These are phyloP conservation scores for Pseudognaphalium luteoalbum DNA, from an alignment of 129 eudicot genomes.

Conservation along the genomic window DNA sequence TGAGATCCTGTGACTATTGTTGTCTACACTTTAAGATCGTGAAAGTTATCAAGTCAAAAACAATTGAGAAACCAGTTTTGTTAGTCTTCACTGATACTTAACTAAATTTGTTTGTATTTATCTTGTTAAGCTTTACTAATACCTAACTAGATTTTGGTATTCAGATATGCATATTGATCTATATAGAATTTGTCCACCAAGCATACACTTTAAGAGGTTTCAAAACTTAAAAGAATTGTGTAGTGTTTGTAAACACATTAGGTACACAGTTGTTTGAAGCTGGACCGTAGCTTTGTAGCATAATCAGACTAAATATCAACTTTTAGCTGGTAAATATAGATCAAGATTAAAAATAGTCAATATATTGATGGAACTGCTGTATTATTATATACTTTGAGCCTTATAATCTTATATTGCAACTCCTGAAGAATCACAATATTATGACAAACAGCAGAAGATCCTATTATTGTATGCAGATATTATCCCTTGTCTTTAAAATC, in stretches of 20 bases:
- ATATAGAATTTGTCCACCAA: not conserved
- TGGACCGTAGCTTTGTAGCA: not conserved
- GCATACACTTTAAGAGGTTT: not conserved
- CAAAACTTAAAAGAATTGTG: not conserved
- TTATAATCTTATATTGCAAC: not conserved
- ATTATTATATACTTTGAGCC: not conserved
- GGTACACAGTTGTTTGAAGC: not conserved
- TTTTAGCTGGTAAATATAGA: not conserved
- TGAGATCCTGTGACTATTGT: not conserved
- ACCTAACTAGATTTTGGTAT: not conserved
- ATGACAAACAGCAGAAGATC: not conserved
- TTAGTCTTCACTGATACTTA: too few species aligned
- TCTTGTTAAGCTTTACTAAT: not conserved
- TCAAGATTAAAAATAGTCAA: not conserved
- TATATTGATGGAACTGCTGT: not conserved
- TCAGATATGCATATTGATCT: not conserved
- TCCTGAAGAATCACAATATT: too few species aligned
- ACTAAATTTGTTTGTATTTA: too few species aligned
- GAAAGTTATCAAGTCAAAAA: slow-evolving; percentile 3
- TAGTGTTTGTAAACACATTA: not conserved
- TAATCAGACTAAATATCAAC: not conserved
- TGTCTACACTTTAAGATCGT: not conserved
- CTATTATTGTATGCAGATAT: not conserved
- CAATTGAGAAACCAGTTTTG: not conserved
- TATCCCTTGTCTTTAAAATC: not conserved